Conservation (phyloP, 306 rosid species). For the Gleditsia sinensis region DNA sequence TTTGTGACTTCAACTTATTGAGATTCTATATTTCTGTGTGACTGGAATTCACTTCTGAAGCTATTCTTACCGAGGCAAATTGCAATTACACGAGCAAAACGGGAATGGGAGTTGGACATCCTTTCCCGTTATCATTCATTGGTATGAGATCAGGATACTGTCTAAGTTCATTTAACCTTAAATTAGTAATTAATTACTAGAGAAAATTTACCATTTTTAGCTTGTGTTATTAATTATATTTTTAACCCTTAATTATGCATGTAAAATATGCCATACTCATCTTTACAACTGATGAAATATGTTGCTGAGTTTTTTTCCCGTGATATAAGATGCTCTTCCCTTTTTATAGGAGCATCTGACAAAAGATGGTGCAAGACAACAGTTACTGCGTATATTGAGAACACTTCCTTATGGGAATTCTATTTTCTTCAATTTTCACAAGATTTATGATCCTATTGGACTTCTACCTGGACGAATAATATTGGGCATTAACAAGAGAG, state of each 20-base stretch:
- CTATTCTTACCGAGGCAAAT: conserved; percentile 86
- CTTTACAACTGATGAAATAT: conserved; percentile 24
- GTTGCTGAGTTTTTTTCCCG: neutral
- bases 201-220: neutral
- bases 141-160: conserved; percentile 50
- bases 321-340: conserved; percentile 4
- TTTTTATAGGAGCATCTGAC: conserved; percentile 68
- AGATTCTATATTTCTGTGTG: conserved; percentile 53
- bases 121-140: conserved; percentile 77
- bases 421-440: conserved; percentile 86
- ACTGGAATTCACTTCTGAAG: conserved; percentile 90
- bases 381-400: conserved; percentile 79
- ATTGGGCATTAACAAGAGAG: conserved; percentile 94
- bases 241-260: conserved; percentile 2
- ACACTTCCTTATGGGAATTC: conserved; percentile 92
- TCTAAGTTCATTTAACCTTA: conserved; percentile 3
- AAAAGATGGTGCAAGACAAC: conserved; percentile 94
- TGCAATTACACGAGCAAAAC: conserved; percentile 83
- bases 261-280: conserved; percentile 1
- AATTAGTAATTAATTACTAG: neutral
- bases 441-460: conserved; percentile 97
- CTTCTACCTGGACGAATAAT: conserved; percentile 89
- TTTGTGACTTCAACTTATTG: conserved; percentile 18
- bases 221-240: conserved; percentile 11
- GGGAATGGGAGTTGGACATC: conserved; percentile 96